Evolutionary conservation across 495 filamentous ascomycete genomes (phyloP).

Genomic region (Tuber magnatum): DNA sequence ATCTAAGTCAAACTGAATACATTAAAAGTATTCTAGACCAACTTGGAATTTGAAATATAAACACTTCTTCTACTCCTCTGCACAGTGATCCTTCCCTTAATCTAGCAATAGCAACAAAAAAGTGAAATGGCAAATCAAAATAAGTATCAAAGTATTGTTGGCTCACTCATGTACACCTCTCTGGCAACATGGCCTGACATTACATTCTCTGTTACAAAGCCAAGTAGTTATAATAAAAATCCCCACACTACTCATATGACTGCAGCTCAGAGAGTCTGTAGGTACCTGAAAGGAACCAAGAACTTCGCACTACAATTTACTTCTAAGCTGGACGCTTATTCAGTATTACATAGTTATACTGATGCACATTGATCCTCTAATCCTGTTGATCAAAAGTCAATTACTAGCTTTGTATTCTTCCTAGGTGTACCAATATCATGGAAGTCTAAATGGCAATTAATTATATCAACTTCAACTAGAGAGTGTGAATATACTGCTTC

Average conservation of each 20-base stretch:
- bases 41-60: no score
- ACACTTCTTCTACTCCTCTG: no score
- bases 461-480: no score
- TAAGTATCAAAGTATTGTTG: not conserved
- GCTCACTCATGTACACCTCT: not conserved
- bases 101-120: no score
- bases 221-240: not conserved
- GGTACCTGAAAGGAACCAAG: not conserved
- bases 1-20: no score
- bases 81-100: no score
- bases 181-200: not conserved
- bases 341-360: no score
- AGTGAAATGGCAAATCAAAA: no score
- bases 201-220: not conserved
- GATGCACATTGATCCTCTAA: slow-evolving; percentile 12
- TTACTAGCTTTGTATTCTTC: slow-evolving; percentile 9
- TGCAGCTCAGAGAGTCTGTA: not conserved
- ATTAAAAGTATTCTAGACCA: no score
- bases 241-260: not conserved
- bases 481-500: no score
- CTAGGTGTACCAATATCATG: not conserved
- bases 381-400: not conserved
- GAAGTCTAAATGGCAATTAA: no score
- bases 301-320: not conserved
- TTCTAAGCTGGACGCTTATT: no score